phyloP scores from a whole-genome alignment of 2,329 filamentous ascomycete genomes.

The Corinectria fuckeliana region DNA sequence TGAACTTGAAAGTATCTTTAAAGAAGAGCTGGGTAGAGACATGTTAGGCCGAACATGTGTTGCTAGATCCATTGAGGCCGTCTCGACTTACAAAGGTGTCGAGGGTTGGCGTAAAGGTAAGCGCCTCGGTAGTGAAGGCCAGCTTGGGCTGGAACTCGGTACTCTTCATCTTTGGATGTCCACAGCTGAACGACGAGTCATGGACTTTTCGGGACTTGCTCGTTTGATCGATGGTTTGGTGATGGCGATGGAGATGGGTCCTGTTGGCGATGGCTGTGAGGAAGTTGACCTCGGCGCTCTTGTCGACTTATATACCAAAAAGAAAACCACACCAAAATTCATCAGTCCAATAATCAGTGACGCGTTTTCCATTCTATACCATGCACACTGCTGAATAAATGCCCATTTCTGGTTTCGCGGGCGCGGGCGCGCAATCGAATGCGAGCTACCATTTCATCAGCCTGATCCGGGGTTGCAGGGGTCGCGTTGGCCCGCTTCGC shows the following conservation, averaged over 20 bases:
- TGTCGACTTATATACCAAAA: background rate
- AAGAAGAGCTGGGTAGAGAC: constrained; percentile 12
- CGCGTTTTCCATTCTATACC: background rate
- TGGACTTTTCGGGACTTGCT: background rate
- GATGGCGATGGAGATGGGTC: background rate
- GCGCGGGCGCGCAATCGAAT: background rate
- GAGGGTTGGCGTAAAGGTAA: constrained; percentile 20
- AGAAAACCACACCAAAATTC: background rate
- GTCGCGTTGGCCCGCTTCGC: background rate
- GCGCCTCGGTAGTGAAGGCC: constrained; percentile 29
- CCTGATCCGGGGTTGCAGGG: background rate
- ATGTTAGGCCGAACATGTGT: background rate
- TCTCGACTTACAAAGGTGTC: constrained; percentile 29
- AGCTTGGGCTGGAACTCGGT: constrained; percentile 36
- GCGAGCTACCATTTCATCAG: background rate
- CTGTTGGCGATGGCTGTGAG: background rate
- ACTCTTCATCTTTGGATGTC: constrained; percentile 14
- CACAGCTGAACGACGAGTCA: background rate
- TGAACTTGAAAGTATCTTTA: constrained; percentile 45
- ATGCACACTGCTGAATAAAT: background rate
- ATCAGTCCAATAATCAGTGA: background rate
- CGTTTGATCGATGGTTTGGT: background rate
- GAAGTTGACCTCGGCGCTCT: background rate
- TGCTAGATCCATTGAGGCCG: background rate
- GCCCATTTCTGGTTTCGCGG: background rate